Base-by-base conservation (phyloP, 306 rosid species). In the Vigna unguiculata region DNA sequence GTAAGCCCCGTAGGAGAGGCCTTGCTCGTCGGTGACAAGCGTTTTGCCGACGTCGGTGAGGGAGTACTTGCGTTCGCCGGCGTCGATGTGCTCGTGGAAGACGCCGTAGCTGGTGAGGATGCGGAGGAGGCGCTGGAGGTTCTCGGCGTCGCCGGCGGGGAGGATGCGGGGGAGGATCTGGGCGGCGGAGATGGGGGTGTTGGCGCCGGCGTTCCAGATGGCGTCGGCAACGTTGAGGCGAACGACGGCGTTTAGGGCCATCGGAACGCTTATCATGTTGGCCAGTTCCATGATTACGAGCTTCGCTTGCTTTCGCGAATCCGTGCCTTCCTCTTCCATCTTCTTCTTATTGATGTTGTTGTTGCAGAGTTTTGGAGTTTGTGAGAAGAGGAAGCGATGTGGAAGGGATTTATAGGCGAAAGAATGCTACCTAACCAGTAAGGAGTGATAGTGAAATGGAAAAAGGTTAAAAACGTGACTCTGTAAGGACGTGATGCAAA, bases 181-280 rank as follows among this genome's bases (percentile, higher is more conserved):
- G 1, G 87, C 46, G 46, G 98, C 86, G 21, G 96, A 64, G 64
- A 95, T 83, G 0, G 98, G 97, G 2, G 75, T 2, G 82, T 95
- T 95, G 72, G 89, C 73, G 10, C 97, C 98, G 20, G 64, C 71
- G 28, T 89, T 84, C 97, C 98, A 95, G 73, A 95, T 84, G 43
- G 98, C 96, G 6, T 92, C 96, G 24, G 97, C 68, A 21, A 94
- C 90, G 66, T 88, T 91, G 86, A 95, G 98, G 19, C 92, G 96
- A 4, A 88, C 97, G 84, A 90, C 82, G 75, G 97, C 98, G 81
- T 92, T 90, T 19, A 94, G 85, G 3, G 97, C 89, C 97, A 94
- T 92, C 2, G 98, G 98, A 2, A 94, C 97, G 47, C 98, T 92
- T 74, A 92, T 94, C 98, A 94, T 92, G 91, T 94, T 92, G 14